phyloP scores from a whole-genome alignment of 139 green algal species.

The Mychonastes homosphaera region DNA sequence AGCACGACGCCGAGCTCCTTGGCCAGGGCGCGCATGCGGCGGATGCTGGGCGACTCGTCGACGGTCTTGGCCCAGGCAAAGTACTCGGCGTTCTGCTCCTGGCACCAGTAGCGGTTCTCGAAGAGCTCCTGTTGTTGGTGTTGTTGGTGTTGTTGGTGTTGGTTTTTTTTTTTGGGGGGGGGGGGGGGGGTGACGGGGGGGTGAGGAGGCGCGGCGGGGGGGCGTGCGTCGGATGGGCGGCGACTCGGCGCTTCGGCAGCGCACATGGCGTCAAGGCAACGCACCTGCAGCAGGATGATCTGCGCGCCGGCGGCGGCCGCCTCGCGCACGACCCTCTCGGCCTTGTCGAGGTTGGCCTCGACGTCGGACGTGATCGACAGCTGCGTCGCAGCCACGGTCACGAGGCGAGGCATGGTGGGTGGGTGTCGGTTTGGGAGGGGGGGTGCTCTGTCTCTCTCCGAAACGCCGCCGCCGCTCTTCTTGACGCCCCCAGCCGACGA shows the following conservation, averaged over 20 bases:
- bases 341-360: constrained; percentile 25
- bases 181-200: no score
- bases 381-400: constrained; percentile 18
- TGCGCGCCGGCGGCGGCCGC: constrained; percentile 47
- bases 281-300: constrained; percentile 59
- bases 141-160: background rate
- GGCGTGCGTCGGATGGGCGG: no score
- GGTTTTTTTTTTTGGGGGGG: no score
- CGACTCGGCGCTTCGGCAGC: background rate
- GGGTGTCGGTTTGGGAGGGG: no score
- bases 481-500: no score
- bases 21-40: constrained; percentile 40
- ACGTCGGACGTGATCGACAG: constrained; percentile 13
- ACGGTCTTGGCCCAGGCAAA: constrained; percentile 33
- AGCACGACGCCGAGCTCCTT: constrained; percentile 55
- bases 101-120: constrained; percentile 50
- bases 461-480: no score
- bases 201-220: no score
- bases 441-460: no score
- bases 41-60: constrained; percentile 18
- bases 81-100: constrained; percentile 34
- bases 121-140: constrained; percentile 51
- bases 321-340: constrained; percentile 35
- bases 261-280: background rate
- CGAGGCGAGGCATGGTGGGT: constrained; percentile 10